phyloP scores from a whole-genome alignment of 2,329 filamentous ascomycete species.

The Colletotrichum endophyticum region DNA sequence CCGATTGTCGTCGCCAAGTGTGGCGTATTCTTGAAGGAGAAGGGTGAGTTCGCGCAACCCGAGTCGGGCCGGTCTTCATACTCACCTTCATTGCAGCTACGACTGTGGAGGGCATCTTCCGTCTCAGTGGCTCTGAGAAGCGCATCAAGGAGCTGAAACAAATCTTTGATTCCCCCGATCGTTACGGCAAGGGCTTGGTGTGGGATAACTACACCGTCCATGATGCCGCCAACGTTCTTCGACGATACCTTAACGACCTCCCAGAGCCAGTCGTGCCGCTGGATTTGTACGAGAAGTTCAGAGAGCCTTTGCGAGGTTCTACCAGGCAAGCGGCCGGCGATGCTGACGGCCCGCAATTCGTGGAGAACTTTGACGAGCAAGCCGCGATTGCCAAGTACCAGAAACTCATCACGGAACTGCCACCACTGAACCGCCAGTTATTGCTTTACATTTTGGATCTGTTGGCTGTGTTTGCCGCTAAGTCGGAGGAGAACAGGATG shows the following conservation, averaged over 20 bases:
- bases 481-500: constrained; percentile 97
- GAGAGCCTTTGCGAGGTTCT: constrained; percentile 76
- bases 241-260: constrained; percentile 93
- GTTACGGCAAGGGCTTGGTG: constrained; percentile 94
- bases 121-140: constrained; percentile 93
- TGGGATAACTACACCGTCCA: constrained; percentile 99
- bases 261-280: constrained; percentile 96
- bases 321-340: constrained; percentile 77
- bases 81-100: constrained; percentile 68
- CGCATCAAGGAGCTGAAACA: constrained; percentile 95
- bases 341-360: constrained; percentile 70
- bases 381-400: constrained; percentile 86
- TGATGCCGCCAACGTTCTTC: constrained; percentile 94
- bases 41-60: constrained; percentile 66
- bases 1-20: constrained; percentile 99
- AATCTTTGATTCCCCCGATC: constrained; percentile 90
- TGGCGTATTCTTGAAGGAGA: constrained; percentile 96
- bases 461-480: constrained; percentile 94
- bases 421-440: constrained; percentile 90
- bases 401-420: constrained; percentile 87
- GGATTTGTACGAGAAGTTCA: constrained; percentile 90
- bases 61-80: neutral
- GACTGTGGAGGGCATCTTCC: constrained; percentile 94
- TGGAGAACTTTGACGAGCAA: constrained; percentile 66
- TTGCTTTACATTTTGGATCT: constrained; percentile 95